phyloP scores from a whole-genome alignment of 805 yeast species.

The Blastobotrys parvus region DNA sequence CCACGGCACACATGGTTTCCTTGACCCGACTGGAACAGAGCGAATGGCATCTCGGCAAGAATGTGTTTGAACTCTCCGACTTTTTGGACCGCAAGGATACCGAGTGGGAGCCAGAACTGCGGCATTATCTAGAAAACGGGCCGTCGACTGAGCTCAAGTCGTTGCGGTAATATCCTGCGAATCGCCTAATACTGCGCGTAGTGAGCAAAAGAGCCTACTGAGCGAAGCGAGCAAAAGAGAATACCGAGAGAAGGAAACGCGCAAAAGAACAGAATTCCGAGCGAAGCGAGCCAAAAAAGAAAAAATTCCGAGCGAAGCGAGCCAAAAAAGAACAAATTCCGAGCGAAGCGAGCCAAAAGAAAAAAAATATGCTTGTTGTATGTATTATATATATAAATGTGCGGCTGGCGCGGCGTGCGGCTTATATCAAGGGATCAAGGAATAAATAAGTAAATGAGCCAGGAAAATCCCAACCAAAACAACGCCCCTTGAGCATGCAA shows the following conservation, averaged over 20 bases:
- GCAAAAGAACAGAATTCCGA: background rate
- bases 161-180: no score
- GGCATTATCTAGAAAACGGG: slow-evolving; percentile 5
- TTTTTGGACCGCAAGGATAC: slow-evolving; percentile 51
- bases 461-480: background rate
- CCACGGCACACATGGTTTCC: slow-evolving; percentile 83
- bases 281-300: background rate
- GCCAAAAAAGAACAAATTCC: background rate
- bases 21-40: slow-evolving; percentile 69
- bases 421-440: no score
- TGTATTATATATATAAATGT: no score
- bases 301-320: background rate
- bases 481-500: background rate
- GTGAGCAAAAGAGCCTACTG: no score
- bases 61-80: slow-evolving; percentile 59
- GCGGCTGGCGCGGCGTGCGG: no score
- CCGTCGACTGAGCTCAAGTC: background rate
- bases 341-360: no score
- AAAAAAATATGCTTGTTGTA: no score
- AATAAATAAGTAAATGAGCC: no score
- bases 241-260: background rate
- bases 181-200: no score
- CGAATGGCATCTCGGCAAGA: slow-evolving; percentile 68
- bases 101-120: slow-evolving; percentile 43
- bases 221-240: no score